Percentiles rank a stretch among this genome's conserved stretches.
phyloP scores from a whole-genome alignment of 176 grass and related monocot genomes.

The Eleusine coracana region DNA sequence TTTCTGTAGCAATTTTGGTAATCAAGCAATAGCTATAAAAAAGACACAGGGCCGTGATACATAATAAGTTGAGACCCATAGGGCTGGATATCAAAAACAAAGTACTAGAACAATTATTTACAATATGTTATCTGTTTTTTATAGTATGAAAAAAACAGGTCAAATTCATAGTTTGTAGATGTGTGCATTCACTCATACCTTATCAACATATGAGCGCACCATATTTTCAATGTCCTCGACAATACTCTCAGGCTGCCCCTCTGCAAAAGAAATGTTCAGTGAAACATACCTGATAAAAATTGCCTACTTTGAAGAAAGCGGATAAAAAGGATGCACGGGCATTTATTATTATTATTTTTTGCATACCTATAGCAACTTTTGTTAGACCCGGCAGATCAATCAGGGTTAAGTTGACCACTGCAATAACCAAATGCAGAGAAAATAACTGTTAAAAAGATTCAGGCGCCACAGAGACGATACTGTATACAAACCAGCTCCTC shows the following conservation, averaged over 20 bases:
- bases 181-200: constrained; percentile 53
- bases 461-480: not conserved
- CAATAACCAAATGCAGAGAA: constrained; percentile 38
- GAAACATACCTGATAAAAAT: not conserved
- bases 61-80: not conserved
- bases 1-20: not conserved
- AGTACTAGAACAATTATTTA: not conserved
- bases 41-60: not conserved
- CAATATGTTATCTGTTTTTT: not conserved
- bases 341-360: not conserved
- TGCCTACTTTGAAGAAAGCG: constrained; percentile 12
- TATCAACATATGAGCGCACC: constrained; percentile 78
- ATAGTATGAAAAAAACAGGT: not conserved
- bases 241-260: constrained; percentile 88
- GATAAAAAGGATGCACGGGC: not conserved
- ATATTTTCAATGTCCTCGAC: constrained; percentile 92
- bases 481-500: constrained; percentile 11
- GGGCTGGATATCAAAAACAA: not conserved
- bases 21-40: not conserved
- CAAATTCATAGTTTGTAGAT: not conserved
- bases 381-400: constrained; percentile 93
- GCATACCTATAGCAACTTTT: constrained; percentile 86
- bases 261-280: constrained; percentile 57
- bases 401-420: constrained; percentile 95
- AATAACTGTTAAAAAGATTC: constrained; percentile 26